Evolutionary conservation across 805 yeast species (phyloP), one percentile per base, ranked within the genome.

Genomic region (Peterozyma xylosa): DNA sequence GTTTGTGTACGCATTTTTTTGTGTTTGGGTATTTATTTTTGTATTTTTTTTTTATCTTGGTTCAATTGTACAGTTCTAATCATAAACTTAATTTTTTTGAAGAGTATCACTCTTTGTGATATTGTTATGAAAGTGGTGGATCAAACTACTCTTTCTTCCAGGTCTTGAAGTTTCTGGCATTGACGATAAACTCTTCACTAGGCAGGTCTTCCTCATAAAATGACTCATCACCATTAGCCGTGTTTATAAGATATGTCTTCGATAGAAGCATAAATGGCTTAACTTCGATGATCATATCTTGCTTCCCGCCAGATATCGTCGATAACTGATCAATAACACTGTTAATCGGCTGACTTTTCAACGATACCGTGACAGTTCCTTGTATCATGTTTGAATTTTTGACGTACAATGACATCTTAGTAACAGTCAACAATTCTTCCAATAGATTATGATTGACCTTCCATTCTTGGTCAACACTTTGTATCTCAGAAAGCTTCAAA

Each of bases 381-480:
- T 37, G 11, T n/a, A 37, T 11, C 15, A 15, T 27, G 10, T 17
- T 37, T 13, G 16, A 18, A 32, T n/a, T 17, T 34, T 33, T 34
- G 34, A 37, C 45, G 39, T 50, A 61, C 17, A 61, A 47, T 9
- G 55, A 41, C 41, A 64, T 48, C 33, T 55, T 54, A 42, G 57
- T 61, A 14, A 53, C 50, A 2, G 57, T 58, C 41, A 60, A 40
- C 45, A 60, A 46, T 30, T 51, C 53, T 35, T 50, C 55, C 27
- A 52, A 52, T 33, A 53, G 53, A 53, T 53, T 51, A 21, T 47
- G 46, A 11, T 49, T 42, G 6, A 40, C 42, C 9, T 46, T 36
- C 57, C 57, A 52, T 33, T 52, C 56, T 43, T 57, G 58, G 37
- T 57, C 54, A 13, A 41, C 18, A 9, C 32, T 33, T 32, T 42